Evolutionary conservation across 805 yeast genomes (phyloP).

Genomic region (Yarrowia porcina): DNA sequence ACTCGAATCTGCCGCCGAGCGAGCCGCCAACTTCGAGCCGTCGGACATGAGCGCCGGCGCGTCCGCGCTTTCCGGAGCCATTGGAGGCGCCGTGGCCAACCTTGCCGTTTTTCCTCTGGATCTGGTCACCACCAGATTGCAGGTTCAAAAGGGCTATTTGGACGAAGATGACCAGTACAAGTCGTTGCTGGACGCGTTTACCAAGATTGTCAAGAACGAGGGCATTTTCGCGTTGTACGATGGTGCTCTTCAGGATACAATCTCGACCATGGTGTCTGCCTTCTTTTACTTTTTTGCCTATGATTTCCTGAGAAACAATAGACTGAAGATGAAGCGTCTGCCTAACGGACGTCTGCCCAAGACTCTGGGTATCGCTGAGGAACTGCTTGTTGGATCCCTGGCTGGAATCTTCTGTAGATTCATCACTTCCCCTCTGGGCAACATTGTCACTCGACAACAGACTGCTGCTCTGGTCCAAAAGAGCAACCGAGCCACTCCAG

Average conservation of each 20-base stretch:
- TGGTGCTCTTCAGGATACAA: slow-evolving; percentile 57
- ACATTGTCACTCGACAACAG: slow-evolving; percentile 37
- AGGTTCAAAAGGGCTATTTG: slow-evolving; percentile 33
- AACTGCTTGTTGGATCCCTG: slow-evolving; percentile 35
- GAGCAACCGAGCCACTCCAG: background rate
- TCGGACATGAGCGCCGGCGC: slow-evolving; percentile 35
- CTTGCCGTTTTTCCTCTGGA: slow-evolving; percentile 36
- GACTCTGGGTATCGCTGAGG: slow-evolving; percentile 35
- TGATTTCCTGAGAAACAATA: slow-evolving; percentile 34
- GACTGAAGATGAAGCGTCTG: slow-evolving; percentile 28
- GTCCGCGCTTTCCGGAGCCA: slow-evolving; percentile 37
- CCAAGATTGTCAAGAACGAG: slow-evolving; percentile 64
- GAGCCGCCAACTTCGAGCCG: slow-evolving; percentile 28
- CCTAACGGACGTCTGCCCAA: slow-evolving; percentile 33
- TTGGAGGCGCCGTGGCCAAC: slow-evolving; percentile 39
- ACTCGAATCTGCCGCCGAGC: background rate
- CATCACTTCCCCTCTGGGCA: slow-evolving; percentile 37
- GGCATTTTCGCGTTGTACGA: slow-evolving; percentile 73
- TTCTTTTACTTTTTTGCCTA: slow-evolving; percentile 39
- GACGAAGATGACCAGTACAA: slow-evolving; percentile 43
- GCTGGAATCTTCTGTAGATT: slow-evolving; percentile 39
- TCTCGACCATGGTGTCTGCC: slow-evolving; percentile 36
- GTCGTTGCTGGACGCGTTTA: slow-evolving; percentile 72
- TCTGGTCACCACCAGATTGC: slow-evolving; percentile 37
- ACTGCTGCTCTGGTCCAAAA: slow-evolving; percentile 28